Conservation (phyloP, 2,329 filamentous ascomycete genomes). For the Talaromyces amestolkiae region DNA sequence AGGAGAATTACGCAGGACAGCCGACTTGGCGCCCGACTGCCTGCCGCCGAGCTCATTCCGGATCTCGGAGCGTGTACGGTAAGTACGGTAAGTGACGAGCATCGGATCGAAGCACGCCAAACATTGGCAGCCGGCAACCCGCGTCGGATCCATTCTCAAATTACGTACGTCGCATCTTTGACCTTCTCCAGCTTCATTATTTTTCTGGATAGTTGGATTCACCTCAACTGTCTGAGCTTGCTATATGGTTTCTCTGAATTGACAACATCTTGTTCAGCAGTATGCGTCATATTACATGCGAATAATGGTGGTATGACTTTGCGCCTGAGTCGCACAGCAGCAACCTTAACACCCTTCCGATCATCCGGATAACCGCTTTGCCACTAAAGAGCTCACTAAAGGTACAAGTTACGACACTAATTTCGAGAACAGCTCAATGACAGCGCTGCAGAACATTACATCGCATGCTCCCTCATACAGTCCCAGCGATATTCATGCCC, state of each 20-base stretch:
- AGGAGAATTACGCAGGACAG: slow-evolving; percentile 3
- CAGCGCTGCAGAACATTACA: background rate
- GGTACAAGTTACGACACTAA: background rate
- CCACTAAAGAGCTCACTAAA: background rate
- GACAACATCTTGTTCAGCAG: no score
- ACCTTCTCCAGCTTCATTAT: background rate
- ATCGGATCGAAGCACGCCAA: slow-evolving; percentile 16
- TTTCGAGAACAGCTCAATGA: background rate
- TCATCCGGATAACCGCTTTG: slow-evolving; percentile 9
- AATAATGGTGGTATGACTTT: background rate
- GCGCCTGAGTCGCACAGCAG: background rate
- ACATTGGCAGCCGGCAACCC: slow-evolving; percentile 1
- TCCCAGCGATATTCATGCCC: slow-evolving; percentile 19
- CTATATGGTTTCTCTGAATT: no score
- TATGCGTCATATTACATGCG: background rate
- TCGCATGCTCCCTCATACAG: slow-evolving; percentile 10
- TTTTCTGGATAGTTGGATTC: background rate
- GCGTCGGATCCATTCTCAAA: background rate
- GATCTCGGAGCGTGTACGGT: slow-evolving; percentile 11
- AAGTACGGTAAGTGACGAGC: slow-evolving; percentile 13
- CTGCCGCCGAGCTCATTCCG: background rate
- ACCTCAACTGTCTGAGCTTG: no score
- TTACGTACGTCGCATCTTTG: background rate
- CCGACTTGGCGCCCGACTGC: slow-evolving; percentile 8
- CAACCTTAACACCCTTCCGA: background rate